Percentiles rank a stretch among this genome's conserved stretches.
These are phyloP conservation scores for Botrytis byssoidea DNA, from an alignment of 2,329 filamentous ascomycete species.

Conservation along the genomic window DNA sequence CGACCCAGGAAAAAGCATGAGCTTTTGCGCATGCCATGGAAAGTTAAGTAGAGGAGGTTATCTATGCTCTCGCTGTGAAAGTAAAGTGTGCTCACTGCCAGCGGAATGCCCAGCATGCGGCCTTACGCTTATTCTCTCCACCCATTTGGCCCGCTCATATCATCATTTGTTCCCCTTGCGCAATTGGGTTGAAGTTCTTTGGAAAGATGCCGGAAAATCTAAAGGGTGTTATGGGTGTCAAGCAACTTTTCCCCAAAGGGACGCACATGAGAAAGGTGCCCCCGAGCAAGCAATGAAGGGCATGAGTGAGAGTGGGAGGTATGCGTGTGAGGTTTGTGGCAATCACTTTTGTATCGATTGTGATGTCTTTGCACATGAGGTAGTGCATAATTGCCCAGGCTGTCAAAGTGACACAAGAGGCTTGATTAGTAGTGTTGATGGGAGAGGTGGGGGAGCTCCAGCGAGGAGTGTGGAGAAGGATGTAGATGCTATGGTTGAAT, in stretches of 20 bases:
- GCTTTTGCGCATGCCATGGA: constrained; percentile 89
- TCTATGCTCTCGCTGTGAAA: constrained; percentile 81
- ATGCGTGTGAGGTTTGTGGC: constrained; percentile 82
- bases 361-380: constrained; percentile 91
- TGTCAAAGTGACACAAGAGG: constrained; percentile 49
- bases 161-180: constrained; percentile 87
- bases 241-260: constrained; percentile 37
- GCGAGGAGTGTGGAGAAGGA: not conserved
- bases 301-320: constrained; percentile 81
- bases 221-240: constrained; percentile 76
- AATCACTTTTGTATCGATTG: constrained; percentile 98
- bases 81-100: constrained; percentile 86
- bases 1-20: constrained; percentile 62
- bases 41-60: constrained; percentile 82
- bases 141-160: constrained; percentile 88
- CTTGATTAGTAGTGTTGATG: not conserved
- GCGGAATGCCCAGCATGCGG: constrained; percentile 89
- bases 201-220: constrained; percentile 61
- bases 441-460: not conserved
- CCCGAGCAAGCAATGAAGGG: constrained; percentile 48
- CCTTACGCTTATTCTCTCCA: constrained; percentile 89
- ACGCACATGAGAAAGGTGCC: constrained; percentile 36
- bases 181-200: constrained; percentile 89
- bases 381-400: constrained; percentile 93
- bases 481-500: constrained; percentile 18